Conservation (phyloP, 345 rosid species). For the Sonneratia alba region DNA sequence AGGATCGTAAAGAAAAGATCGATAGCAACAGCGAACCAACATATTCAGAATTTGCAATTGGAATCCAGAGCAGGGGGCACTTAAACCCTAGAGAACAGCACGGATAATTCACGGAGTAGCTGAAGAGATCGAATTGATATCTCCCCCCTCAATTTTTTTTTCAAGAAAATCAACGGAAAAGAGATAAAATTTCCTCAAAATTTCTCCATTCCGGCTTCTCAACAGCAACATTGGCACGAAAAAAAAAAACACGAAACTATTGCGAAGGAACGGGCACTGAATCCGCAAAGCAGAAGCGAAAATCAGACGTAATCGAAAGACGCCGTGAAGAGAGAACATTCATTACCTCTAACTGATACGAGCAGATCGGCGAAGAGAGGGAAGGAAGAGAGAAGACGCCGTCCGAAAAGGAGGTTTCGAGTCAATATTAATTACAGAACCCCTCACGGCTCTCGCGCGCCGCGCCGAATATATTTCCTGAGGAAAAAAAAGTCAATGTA, state of each 20-base stretch:
- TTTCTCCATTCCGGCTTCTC: not conserved
- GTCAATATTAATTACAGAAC: not conserved
- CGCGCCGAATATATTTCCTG: not conserved
- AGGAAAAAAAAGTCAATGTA: too few species aligned
- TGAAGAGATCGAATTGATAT: not conserved
- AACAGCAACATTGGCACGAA: not conserved
- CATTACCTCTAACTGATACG: not conserved
- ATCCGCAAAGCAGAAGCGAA: not conserved
- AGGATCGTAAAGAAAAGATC: not conserved
- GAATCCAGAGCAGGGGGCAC: not conserved
- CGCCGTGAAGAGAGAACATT: not conserved
- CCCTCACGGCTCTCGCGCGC: not conserved
- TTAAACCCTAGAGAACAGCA: not conserved
- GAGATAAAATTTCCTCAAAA: not conserved
- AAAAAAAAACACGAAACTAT: not conserved
- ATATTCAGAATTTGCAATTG: not conserved
- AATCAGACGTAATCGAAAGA: not conserved
- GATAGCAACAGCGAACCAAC: not conserved
- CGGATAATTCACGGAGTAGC: not conserved
- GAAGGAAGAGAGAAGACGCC: not conserved
- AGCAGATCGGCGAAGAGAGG: not conserved
- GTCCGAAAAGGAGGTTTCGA: not conserved
- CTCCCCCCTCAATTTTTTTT: not conserved
- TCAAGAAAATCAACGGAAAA: not conserved
- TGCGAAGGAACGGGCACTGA: not conserved